A percentile compares a stretch with the other conserved stretches of the same genome.
These are phyloP conservation scores for Sanghuangporus weigelae DNA, from an alignment of 1,284 basidiomycete species.

Conservation along the genomic window DNA sequence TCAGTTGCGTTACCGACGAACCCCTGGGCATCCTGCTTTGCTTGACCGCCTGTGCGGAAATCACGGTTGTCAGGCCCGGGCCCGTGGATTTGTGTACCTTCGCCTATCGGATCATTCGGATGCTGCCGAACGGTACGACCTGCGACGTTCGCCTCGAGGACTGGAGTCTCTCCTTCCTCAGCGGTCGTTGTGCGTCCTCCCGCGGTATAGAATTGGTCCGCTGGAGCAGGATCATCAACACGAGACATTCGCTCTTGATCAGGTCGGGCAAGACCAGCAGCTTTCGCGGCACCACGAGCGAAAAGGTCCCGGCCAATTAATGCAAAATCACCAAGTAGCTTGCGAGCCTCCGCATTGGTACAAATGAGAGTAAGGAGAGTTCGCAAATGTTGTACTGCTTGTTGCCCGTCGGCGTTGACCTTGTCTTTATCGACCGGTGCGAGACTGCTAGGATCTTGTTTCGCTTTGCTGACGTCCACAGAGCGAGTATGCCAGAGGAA, in stretches of 20 bases:
- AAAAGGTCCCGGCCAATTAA: constrained; percentile 85
- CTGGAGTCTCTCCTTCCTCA: constrained; percentile 11
- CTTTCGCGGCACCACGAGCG: constrained; percentile 70
- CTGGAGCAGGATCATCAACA: constrained; percentile 68
- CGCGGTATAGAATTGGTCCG: constrained; percentile 46
- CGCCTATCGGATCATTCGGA: constrained; percentile 12
- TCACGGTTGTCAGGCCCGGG: constrained; percentile 2
- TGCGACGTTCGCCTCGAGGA: constrained; percentile 11
- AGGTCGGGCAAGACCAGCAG: constrained; percentile 70
- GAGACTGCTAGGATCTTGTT: constrained; percentile 37
- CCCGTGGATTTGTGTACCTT: constrained; percentile 13
- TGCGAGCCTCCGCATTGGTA: constrained; percentile 90
- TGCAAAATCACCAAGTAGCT: constrained; percentile 79
- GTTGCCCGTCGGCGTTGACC: constrained; percentile 50
- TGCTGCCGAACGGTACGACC: constrained; percentile 13
- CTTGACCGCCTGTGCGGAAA: constrained; percentile 10
- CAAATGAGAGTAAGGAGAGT: constrained; percentile 79
- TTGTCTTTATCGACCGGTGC: constrained; percentile 53
- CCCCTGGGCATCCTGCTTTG: constrained; percentile 2
- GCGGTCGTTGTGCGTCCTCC: constrained; percentile 3
- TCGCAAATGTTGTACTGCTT: constrained; percentile 60
- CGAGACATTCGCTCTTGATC: constrained; percentile 52
- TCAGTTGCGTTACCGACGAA: neutral
- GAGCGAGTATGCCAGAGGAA: constrained; percentile 72
- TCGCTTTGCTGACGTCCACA: constrained; percentile 28